phyloP scores from a whole-genome alignment of 352 stramenopile genomes.

The Pythium brachiatum region DNA sequence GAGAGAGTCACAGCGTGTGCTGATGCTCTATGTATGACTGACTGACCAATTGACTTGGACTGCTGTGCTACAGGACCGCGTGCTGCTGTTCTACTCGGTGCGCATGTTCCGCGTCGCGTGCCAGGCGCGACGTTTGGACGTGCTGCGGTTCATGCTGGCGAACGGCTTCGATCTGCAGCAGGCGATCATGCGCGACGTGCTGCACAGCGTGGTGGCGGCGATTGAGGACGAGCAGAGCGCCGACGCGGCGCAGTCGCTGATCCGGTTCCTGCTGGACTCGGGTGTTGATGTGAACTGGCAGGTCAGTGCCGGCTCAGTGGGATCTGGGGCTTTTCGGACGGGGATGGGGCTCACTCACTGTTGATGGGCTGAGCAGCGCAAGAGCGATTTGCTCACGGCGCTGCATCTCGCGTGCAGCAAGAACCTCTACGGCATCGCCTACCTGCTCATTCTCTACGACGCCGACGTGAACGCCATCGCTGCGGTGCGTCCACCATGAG shows the following conservation, averaged over 20 bases:
- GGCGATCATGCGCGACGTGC: constrained; percentile 45
- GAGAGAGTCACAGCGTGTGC: too few relatives aligned
- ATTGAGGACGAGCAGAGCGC: constrained; percentile 27
- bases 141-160: constrained; percentile 58
- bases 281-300: constrained; percentile 77
- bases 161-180: constrained; percentile 68
- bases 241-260: constrained; percentile 46
- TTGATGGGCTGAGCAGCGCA: constrained; percentile 23
- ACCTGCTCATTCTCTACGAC: constrained; percentile 65
- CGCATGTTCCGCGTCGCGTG: constrained; percentile 72
- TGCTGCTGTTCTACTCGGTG: constrained; percentile 61
- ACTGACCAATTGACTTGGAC: background rate
- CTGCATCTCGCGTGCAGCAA: constrained; percentile 65
- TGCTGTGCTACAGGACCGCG: constrained; percentile 28
- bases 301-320: constrained; percentile 23
- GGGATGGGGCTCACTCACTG: background rate
- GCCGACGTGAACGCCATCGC: constrained; percentile 76
- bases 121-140: constrained; percentile 36
- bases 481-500: constrained; percentile 26
- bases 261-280: constrained; percentile 59
- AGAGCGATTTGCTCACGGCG: constrained; percentile 56
- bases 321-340: too few relatives aligned
- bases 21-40: background rate
- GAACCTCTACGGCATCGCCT: constrained; percentile 56
- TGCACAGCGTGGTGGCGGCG: constrained; percentile 50